phyloP scores from a whole-genome alignment of 2,329 filamentous ascomycete genomes.

The Ceratocystis papillata region DNA sequence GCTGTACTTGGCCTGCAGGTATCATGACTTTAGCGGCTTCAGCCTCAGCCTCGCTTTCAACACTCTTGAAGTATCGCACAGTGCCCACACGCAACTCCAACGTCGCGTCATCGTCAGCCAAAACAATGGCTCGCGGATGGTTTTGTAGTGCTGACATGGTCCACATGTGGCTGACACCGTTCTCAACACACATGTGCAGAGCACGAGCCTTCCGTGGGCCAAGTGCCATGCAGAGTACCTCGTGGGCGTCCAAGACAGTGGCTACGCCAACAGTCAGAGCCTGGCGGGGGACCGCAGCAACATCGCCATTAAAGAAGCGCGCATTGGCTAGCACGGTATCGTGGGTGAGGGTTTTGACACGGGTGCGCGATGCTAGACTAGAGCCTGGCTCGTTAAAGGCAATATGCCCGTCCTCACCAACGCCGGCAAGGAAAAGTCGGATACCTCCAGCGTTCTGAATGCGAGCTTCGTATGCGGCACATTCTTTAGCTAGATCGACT shows the following conservation, averaged over 20 bases:
- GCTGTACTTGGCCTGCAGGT: background rate
- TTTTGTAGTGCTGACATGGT: conserved; percentile 71
- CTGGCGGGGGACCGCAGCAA: conserved; percentile 65
- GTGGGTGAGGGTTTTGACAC: conserved; percentile 78
- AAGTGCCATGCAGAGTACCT: conserved; percentile 73
- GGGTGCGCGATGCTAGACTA: conserved; percentile 62
- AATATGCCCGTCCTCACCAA: conserved; percentile 78
- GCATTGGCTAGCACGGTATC: conserved; percentile 81
- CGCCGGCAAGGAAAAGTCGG: conserved; percentile 74
- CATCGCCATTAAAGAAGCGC: conserved; percentile 67
- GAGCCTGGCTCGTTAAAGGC: conserved; percentile 86
- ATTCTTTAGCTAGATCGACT: conserved; percentile 62
- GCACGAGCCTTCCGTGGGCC: conserved; percentile 73
- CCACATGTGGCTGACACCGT: conserved; percentile 84
- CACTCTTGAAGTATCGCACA: conserved; percentile 61
- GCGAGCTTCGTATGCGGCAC: conserved; percentile 65
- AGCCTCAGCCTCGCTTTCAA: conserved; percentile 51
- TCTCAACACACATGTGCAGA: conserved; percentile 69
- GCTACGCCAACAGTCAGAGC: conserved; percentile 76
- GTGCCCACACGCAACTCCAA: conserved; percentile 64
- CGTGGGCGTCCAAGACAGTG: conserved; percentile 68
- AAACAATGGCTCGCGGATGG: conserved; percentile 70
- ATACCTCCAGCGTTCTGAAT: conserved; percentile 68
- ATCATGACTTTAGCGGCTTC: conserved; percentile 34
- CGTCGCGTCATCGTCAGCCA: conserved; percentile 71